Base-by-base conservation (phyloP, 768 basidiomycete species). In the Fibroporia radiculosa region DNA sequence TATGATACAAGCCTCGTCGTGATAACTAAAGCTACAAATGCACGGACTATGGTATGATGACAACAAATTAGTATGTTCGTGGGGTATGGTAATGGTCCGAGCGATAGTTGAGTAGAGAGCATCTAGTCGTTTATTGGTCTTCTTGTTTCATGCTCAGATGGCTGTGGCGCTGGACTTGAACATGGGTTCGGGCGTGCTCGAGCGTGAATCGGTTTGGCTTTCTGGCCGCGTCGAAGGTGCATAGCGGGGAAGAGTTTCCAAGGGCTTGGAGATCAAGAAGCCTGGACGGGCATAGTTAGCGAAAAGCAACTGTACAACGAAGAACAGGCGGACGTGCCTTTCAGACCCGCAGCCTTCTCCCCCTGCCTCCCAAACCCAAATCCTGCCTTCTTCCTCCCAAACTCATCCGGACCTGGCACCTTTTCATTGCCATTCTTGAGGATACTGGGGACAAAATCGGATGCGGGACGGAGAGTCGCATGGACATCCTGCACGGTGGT, bases 331-430 rank as follows among this genome's bases (percentile, higher is more conserved):
- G 52, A 60, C 62, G 49, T 60, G 62, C 87, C 86, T 56, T 73
- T 75, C 40, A 83, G 66, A 3, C 72, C 82, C 4, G 87, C 87
- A 31, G 72, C 72, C 66, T 84, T 89, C 70, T 90, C 84, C 18
- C 76, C 88, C 58, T 88, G 85, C 40, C 77, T 71, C 14, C 89
- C 90, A 54, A 92, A 93, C 1, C 90, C 89, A 58, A 77, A 74
- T 3, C 78, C 77, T 38, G 63, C 61, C 58, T 69, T 71, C 45
- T 65, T 50, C 39, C 45, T 52, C 14, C 23, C 52, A 31, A 37
- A 40, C 42, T 53, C 38, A 49, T 54, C 29, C 22, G 40, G 10
- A 10, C 33, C 24, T n/a, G 45, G 40, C 26, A 35, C 2, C 33
- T 56, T 57, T 23, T 55, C 55, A 12, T 47, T 41, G 27, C 44